A percentile compares a stretch with the other conserved stretches of the same genome.
Evolutionary conservation across 352 stramenopile genomes (phyloP).

Genomic region (Pythium aristosporum): DNA sequence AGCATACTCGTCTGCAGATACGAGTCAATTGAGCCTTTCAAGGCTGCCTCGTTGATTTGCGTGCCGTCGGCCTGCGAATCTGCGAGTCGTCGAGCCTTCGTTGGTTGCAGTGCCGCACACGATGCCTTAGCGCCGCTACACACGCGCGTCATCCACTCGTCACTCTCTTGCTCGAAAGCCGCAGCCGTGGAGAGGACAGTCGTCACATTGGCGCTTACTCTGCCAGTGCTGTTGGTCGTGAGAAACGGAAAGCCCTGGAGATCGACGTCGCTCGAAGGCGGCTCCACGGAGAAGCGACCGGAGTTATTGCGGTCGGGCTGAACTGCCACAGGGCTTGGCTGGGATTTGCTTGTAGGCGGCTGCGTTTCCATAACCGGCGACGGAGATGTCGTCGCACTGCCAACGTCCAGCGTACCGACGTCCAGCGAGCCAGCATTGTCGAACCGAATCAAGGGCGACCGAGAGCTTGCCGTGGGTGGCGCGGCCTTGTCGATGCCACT

Average conservation of each 20-base stretch:
- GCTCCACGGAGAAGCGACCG: neutral
- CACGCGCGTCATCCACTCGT: neutral
- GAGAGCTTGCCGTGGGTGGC: neutral
- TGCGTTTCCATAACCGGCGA: no score
- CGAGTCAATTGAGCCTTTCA: no score
- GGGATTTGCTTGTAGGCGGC: no score
- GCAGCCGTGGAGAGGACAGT: neutral
- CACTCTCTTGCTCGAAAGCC: neutral
- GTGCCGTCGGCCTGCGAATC: no score
- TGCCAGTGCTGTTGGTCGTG: neutral
- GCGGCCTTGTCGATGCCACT: neutral
- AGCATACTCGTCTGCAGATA: no score
- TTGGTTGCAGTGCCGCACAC: neutral
- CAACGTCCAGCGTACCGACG: conserved; percentile 3
- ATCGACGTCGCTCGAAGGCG: neutral
- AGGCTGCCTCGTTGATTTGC: neutral
- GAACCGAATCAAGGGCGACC: neutral
- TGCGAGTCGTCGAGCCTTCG: neutral
- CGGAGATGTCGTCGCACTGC: no score
- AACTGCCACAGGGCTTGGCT: no score
- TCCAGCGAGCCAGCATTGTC: neutral
- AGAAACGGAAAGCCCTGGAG: conserved; percentile 11
- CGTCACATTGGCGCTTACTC: neutral
- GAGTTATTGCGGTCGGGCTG: no score
- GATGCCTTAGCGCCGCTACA: conserved; percentile 1